phyloP scores from a whole-genome alignment of 345 rosid species.

The Bruguiera gymnorhiza region DNA sequence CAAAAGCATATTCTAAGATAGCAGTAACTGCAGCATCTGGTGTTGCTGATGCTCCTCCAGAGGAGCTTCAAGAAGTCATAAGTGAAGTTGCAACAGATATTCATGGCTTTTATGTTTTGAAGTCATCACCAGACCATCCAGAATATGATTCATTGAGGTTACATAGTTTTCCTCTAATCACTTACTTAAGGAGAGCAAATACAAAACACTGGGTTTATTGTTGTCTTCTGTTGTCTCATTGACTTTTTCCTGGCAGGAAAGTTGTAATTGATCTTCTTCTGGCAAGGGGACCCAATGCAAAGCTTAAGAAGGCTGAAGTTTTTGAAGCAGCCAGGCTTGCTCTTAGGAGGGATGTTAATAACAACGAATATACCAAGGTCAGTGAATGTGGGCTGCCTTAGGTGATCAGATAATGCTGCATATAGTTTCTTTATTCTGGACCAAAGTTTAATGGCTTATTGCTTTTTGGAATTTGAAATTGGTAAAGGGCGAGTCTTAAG shows the following conservation, averaged over 20 bases:
- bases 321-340: constrained; percentile 40
- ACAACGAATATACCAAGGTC: constrained; percentile 60
- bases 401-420: not conserved
- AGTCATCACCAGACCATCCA: constrained; percentile 57
- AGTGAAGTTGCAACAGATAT: constrained; percentile 49
- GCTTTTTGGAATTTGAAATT: not conserved
- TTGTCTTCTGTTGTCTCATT: not conserved
- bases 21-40: constrained; percentile 50
- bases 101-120: constrained; percentile 50
- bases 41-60: constrained; percentile 48
- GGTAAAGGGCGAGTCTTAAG: not conserved
- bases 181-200: not conserved
- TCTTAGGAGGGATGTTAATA: constrained; percentile 43
- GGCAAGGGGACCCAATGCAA: constrained; percentile 48
- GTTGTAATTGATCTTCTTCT: constrained; percentile 59
- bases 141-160: constrained; percentile 68
- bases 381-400: constrained; percentile 6
- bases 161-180: constrained; percentile 1
- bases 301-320: constrained; percentile 68
- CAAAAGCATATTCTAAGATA: constrained; percentile 65
- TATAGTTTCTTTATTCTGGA: too few relatives aligned
- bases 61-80: constrained; percentile 55
- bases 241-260: constrained; percentile 38
- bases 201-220: not conserved
- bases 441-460: not conserved